Conservation (phyloP, 1,284 basidiomycete species). For the Pseudozyma tsukubaensis region DNA sequence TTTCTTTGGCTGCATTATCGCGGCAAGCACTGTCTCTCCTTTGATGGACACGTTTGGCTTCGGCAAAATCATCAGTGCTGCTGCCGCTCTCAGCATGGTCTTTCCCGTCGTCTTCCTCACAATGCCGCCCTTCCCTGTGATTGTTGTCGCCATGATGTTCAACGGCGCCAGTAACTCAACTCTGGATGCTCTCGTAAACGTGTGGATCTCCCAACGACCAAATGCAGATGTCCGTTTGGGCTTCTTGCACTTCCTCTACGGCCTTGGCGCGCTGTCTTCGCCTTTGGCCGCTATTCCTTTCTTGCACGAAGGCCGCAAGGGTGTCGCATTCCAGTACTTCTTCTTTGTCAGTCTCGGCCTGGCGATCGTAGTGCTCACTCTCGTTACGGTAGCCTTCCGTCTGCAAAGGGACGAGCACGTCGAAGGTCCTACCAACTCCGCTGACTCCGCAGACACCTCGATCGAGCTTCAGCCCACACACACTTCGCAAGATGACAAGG, state of each 20-base stretch:
- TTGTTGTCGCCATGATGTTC: constrained; percentile 44
- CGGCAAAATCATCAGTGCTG: constrained; percentile 38
- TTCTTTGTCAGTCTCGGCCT: constrained; percentile 43
- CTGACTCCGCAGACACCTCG: not conserved
- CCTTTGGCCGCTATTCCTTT: constrained; percentile 54
- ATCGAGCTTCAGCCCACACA: constrained; percentile 18
- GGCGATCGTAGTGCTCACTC: constrained; percentile 19
- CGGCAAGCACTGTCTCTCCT: constrained; percentile 26
- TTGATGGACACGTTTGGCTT: constrained; percentile 43
- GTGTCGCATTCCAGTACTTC: constrained; percentile 45
- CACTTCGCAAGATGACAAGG: constrained; percentile 1
- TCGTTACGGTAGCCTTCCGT: constrained; percentile 40
- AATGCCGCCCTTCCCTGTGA: constrained; percentile 49
- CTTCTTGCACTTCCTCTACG: constrained; percentile 51
- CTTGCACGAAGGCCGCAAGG: constrained; percentile 21
- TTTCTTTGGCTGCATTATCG: constrained; percentile 48
- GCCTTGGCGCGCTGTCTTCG: constrained; percentile 48
- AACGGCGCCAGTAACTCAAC: constrained; percentile 30
- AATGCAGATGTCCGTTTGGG: constrained; percentile 45
- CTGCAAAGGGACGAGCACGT: constrained; percentile 38
- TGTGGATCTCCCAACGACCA: constrained; percentile 46
- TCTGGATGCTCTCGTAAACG: constrained; percentile 44
- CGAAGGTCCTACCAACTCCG: constrained; percentile 9
- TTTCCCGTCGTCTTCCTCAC: constrained; percentile 40
- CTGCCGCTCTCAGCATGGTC: constrained; percentile 28